phyloP scores from a whole-genome alignment of 2,329 filamentous ascomycete genomes.

The Fusarium sp. region DNA sequence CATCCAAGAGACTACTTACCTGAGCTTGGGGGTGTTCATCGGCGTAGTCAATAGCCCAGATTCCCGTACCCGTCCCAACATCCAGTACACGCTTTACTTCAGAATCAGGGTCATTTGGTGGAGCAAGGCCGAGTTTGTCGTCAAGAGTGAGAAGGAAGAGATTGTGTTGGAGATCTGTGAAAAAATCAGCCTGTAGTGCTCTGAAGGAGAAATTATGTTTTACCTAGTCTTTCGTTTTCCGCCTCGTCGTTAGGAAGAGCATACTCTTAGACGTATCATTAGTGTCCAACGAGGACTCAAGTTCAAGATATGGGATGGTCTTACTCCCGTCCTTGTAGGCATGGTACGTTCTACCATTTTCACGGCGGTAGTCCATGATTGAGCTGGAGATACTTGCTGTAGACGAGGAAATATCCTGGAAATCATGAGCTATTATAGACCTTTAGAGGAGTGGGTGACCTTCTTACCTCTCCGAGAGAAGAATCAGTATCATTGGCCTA shows the following conservation, averaged over 20 bases:
- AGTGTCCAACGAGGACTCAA: fast-evolving
- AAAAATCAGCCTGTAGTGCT: not conserved
- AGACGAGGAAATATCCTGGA: constrained; percentile 8
- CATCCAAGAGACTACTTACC: not conserved
- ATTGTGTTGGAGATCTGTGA: constrained; percentile 33
- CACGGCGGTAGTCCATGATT: constrained; percentile 15
- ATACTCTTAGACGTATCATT: constrained; percentile 15
- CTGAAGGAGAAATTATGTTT: fast-evolving
- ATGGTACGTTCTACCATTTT: constrained; percentile 22
- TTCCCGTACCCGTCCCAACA: constrained; percentile 37
- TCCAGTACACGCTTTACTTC: constrained; percentile 32
- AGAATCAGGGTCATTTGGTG: constrained; percentile 23
- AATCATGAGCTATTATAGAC: fast-evolving
- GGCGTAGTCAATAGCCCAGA: constrained; percentile 38
- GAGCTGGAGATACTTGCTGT: constrained; percentile 11
- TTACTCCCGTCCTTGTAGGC: constrained; percentile 22
- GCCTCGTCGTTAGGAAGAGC: constrained; percentile 35
- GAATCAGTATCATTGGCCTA: constrained; percentile 8
- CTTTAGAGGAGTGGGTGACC: fast-evolving
- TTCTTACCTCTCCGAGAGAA: not conserved
- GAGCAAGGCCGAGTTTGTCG: constrained; percentile 27
- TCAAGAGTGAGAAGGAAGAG: constrained; percentile 29
- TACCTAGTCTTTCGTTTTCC: constrained; percentile 34
- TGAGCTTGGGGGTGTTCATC: constrained; percentile 30
- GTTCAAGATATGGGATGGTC: fast-evolving